phyloP scores from a whole-genome alignment of 129 eudicot species.

The Kitagawia praeruptora region DNA sequence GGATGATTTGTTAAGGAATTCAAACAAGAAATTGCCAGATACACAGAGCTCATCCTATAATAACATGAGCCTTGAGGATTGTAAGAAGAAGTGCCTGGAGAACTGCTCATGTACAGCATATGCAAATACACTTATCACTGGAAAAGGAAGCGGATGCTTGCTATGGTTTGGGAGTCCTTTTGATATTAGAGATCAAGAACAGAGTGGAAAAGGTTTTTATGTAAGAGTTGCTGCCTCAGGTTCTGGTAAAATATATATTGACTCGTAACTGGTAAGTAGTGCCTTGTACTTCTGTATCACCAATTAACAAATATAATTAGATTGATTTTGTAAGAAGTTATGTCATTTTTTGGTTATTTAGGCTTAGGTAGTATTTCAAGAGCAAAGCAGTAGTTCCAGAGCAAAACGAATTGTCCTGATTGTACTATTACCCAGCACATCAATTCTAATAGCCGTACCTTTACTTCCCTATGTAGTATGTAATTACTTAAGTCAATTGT shows the following conservation, averaged over 20 bases:
- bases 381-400: not conserved
- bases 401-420: not conserved
- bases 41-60: not conserved
- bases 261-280: not conserved
- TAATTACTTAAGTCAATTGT: not conserved
- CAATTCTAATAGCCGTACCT: not conserved
- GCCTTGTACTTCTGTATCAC: not conserved
- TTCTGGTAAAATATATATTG: not conserved
- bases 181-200: not conserved
- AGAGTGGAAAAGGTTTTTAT: not conserved
- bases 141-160: constrained; percentile 5
- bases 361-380: not conserved
- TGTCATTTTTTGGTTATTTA: not conserved
- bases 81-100: not conserved
- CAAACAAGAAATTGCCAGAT: not conserved
- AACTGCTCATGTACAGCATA: constrained; percentile 7
- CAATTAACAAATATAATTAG: too few relatives aligned
- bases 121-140: not conserved
- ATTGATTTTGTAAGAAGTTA: not conserved
- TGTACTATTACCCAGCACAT: not conserved
- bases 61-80: constrained; percentile 1
- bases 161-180: not conserved
- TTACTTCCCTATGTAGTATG: not conserved
- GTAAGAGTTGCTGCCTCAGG: not conserved
- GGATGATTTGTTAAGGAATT: not conserved